A percentile compares a stretch with the other conserved stretches of the same genome.
Evolutionary conservation across 2,329 filamentous ascomycete species (phyloP).

Genomic region (Macrophomina tecta): DNA sequence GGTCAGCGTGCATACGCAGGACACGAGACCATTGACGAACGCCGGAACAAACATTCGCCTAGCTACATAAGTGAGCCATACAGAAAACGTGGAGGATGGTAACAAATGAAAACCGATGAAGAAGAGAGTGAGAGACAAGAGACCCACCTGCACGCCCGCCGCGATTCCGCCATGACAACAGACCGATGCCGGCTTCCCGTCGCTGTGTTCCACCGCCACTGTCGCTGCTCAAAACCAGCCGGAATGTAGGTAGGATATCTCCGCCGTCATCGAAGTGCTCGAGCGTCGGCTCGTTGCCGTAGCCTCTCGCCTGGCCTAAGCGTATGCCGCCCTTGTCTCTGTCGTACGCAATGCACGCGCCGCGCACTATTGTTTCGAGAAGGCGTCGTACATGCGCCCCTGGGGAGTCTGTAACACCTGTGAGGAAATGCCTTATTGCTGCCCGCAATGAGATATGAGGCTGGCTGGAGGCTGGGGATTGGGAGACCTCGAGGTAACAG

Average conservation of each 20-base stretch:
- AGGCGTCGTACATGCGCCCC: conserved; percentile 11
- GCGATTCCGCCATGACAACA: neutral
- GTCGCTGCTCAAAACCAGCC: neutral
- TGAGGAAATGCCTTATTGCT: neutral
- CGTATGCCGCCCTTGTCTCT: neutral
- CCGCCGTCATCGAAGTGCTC: neutral
- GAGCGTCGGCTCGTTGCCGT: neutral
- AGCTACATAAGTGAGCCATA: neutral
- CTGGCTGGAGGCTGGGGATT: conserved; percentile 21
- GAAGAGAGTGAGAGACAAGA: too few species aligned
- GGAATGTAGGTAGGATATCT: neutral
- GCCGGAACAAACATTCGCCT: neutral
- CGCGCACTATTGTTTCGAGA: conserved; percentile 21
- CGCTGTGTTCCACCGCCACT: neutral
- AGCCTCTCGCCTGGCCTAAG: neutral
- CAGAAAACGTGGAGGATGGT: neutral
- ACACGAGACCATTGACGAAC: neutral
- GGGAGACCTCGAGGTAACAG: conserved; percentile 14
- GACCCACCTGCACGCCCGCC: neutral
- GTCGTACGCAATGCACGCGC: neutral
- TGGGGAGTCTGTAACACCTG: neutral
- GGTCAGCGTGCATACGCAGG: neutral
- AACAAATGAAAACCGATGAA: neutral
- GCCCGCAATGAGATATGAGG: conserved; percentile 16
- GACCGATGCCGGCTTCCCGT: neutral